Percentiles rank a stretch among this genome's conserved stretches.
phyloP scores from a whole-genome alignment of 1,284 basidiomycete genomes.

The Irpex sp. region DNA sequence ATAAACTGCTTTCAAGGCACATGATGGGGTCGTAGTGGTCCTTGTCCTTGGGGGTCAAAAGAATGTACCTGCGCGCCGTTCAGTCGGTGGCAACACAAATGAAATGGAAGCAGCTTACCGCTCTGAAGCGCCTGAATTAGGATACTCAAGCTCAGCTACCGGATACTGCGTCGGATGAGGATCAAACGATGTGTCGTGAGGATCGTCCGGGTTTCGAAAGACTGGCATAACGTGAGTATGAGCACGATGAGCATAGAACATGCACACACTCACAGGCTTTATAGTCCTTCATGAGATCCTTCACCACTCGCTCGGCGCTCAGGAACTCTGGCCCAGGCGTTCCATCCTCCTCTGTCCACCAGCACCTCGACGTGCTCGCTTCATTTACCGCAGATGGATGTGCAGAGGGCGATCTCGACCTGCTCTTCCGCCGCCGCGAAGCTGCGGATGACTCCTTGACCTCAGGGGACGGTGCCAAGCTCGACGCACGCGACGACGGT shows the following conservation, averaged over 20 bases:
- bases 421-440: constrained; percentile 14
- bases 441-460: constrained; percentile 18
- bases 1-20: constrained; percentile 63
- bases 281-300: constrained; percentile 56
- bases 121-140: constrained; percentile 61
- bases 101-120: constrained; percentile 35
- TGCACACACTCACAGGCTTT: constrained; percentile 52
- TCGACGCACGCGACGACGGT: constrained; percentile 21
- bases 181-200: constrained; percentile 54
- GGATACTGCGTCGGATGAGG: constrained; percentile 57
- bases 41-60: constrained; percentile 71
- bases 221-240: constrained; percentile 33
- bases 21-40: constrained; percentile 79
- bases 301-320: constrained; percentile 61
- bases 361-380: constrained; percentile 32
- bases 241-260: background rate
- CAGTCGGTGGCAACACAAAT: constrained; percentile 5
- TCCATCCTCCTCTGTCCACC: constrained; percentile 50
- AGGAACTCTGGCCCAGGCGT: constrained; percentile 46
- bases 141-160: constrained; percentile 65
- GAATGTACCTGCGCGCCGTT: constrained; percentile 49
- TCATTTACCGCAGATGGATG: constrained; percentile 24
- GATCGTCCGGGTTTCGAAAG: constrained; percentile 60
- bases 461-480: constrained; percentile 18
- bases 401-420: constrained; percentile 13